These are phyloP conservation scores for Kwoniella sp. DNA, from an alignment of 768 basidiomycete species.

Conservation along the genomic window DNA sequence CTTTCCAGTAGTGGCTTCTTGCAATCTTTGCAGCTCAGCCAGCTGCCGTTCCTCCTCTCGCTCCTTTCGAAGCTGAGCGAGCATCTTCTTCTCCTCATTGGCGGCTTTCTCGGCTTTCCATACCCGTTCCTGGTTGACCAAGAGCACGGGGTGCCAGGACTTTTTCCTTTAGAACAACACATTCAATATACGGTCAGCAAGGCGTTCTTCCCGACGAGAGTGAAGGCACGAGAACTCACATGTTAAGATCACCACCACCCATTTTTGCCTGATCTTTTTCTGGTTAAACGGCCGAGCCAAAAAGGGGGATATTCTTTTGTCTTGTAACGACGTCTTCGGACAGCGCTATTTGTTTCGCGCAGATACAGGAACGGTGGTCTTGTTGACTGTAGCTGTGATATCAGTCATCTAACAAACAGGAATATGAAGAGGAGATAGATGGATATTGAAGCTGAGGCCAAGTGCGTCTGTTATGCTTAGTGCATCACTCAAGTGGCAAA, in stretches of 20 bases:
- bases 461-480: too few relatives aligned
- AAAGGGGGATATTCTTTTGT: neutral
- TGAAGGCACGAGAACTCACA: slow-evolving; percentile 65
- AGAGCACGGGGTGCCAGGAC: slow-evolving; percentile 97
- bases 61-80: slow-evolving; percentile 94
- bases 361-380: too few relatives aligned
- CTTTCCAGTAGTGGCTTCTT: slow-evolving; percentile 93
- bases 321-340: neutral
- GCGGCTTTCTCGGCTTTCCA: slow-evolving; percentile 99
- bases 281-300: slow-evolving; percentile 21
- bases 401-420: too few relatives aligned
- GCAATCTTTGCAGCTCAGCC: slow-evolving; percentile 91
- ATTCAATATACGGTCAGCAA: slow-evolving; percentile 8
- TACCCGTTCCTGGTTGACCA: slow-evolving; percentile 98
- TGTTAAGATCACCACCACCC: slow-evolving; percentile 97
- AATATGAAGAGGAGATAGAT: neutral
- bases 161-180: slow-evolving; percentile 56
- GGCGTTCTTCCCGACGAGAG: neutral
- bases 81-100: slow-evolving; percentile 97
- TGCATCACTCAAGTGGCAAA: too few relatives aligned
- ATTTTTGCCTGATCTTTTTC: slow-evolving; percentile 63
- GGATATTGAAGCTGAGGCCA: too few relatives aligned
- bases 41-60: slow-evolving; percentile 96
- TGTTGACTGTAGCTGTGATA: too few relatives aligned
- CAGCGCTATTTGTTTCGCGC: too few relatives aligned